phyloP scores from a whole-genome alignment of 176 grass and related monocot genomes.

The Oryza rufipogon region DNA sequence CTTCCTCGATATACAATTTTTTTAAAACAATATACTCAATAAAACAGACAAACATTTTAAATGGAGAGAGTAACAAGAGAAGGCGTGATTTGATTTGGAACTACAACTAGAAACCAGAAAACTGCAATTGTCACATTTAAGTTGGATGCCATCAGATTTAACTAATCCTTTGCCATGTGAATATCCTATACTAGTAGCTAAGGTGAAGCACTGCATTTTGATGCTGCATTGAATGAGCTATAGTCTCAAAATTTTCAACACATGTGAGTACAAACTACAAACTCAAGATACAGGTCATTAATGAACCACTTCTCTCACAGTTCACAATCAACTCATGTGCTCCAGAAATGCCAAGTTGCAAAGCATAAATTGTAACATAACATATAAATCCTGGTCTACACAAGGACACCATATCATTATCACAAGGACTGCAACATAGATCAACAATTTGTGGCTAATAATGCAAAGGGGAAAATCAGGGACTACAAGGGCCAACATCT shows the following conservation, averaged over 20 bases:
- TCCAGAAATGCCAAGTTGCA: slow-evolving; percentile 1
- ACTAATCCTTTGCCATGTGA: neutral
- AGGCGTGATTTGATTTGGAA: neutral
- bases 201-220: neutral
- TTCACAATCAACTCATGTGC: slow-evolving; percentile 5
- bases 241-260: neutral
- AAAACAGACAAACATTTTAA: neutral
- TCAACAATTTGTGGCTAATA: slow-evolving; percentile 10
- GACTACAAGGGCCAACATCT: neutral
- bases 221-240: neutral
- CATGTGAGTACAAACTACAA: neutral
- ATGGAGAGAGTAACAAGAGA: neutral
- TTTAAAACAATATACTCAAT: neutral
- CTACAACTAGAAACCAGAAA: slow-evolving; percentile 7
- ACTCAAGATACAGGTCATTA: slow-evolving; percentile 3
- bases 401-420: slow-evolving; percentile 11
- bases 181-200: neutral
- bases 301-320: neutral
- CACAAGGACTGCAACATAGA: slow-evolving; percentile 10
- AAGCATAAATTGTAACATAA: slow-evolving; percentile 1
- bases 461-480: neutral
- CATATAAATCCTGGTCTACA: neutral
- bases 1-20: neutral
- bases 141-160: slow-evolving; percentile 12
- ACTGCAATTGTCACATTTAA: neutral